Base-by-base conservation (phyloP, 441 rosid species). In the Arabidopsis hybrid region DNA sequence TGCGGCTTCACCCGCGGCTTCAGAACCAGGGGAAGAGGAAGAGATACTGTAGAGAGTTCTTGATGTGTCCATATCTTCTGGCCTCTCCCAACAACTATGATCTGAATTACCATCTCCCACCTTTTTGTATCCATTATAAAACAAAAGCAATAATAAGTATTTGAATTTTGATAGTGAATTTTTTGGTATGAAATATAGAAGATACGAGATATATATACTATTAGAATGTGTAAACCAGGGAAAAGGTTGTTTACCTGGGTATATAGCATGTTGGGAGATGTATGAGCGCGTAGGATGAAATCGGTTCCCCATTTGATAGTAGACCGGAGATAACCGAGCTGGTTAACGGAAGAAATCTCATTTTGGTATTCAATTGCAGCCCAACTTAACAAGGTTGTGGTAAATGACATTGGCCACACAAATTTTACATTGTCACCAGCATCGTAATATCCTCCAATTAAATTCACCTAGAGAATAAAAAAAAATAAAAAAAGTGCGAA, bases 361-460 rank as follows among this genome's bases (percentile, higher is more conserved):
- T 26, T 67, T 46, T 10, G 68, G 75, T 74, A 85, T 77, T 89
- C 91, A 32, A 79, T 50, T 21, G 88, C 89, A 3, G 86, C 78
- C 93, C 93, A 89, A 75, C 89, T 83, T 80, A 89, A 71, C 60
- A 89, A 77, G 51, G 82, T 85, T 50, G 82, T 75, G 2, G 84
- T 71, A 61, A 79, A 85, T 35, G 93, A 83, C 93, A 89, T 84
- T 6, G 93, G 91, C 88, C 89, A 85, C 26, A 76, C 83, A 66
- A 89, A 89, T 80, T 87, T 89, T 13, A 89, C 81, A 65, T 87
- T 89, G 74, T 87, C 93, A n/a, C 93, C 93, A 2, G 88, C 93
- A 29, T 87, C 93, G 29, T 89, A 87, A 85, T 84, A 89, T 16
- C 93, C 91, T 74, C 91, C 93, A 14, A 53, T 42, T 71, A 86